Conservation (phyloP, 2,329 filamentous ascomycete species). For the Aspergillus nomiae region DNA sequence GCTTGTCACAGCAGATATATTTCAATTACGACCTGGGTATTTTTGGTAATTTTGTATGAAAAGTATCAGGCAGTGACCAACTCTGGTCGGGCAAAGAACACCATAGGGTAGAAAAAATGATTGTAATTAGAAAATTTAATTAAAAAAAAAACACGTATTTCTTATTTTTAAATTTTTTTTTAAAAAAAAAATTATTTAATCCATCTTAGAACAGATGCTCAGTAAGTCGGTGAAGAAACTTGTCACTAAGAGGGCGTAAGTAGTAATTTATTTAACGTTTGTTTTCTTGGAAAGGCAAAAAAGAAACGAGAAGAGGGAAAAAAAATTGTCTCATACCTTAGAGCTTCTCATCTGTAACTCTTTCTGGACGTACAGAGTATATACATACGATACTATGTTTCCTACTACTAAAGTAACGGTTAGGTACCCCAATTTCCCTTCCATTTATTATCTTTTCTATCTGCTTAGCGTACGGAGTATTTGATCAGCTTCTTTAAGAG, state of each 20-base stretch:
- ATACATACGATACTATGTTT: background rate
- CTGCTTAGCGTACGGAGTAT: background rate
- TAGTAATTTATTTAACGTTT: background rate
- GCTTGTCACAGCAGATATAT: background rate
- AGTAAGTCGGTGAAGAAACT: slow-evolving; percentile 1
- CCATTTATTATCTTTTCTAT: background rate
- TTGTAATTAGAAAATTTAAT: background rate
- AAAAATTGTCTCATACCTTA: background rate
- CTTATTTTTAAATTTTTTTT: background rate
- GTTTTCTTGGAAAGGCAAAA: background rate
- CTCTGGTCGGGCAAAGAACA: background rate
- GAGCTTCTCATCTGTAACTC: background rate
- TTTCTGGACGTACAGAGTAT: background rate
- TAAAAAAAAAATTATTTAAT: background rate
- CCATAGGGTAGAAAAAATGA: background rate
- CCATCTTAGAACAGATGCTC: background rate
- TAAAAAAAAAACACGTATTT: background rate
- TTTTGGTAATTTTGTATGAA: background rate
- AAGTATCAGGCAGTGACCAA: background rate
- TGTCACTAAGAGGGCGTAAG: background rate
- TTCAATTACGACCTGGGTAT: background rate
- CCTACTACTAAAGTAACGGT: background rate
- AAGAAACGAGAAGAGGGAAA: background rate
- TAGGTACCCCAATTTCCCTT: background rate
- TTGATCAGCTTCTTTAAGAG: background rate